Evolutionary conservation across 225 moss, liverwort and hornwort species (phyloP), one percentile per base, ranked within the genome.

Genomic region (Bryoerythrophyllum caledonicum): DNA sequence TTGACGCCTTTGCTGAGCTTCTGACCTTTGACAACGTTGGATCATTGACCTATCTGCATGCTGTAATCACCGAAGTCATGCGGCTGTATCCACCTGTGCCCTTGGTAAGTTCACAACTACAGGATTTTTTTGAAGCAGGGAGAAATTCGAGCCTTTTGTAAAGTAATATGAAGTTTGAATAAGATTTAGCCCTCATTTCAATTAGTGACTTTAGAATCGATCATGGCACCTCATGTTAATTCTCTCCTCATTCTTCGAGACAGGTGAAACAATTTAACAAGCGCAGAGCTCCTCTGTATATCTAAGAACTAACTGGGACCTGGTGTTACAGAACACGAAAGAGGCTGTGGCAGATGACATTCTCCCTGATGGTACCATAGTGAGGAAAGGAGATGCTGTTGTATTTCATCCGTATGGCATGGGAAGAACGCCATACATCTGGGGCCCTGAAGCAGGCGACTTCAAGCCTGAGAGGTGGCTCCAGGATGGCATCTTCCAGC

Each of bases 381-480:
- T 86, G 56, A 71, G 32, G 65, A 79, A 76, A 58, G 81, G 79
- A 4, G 76, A 71, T 4, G 24, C 62, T 10, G 71, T 86, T 4
- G 5, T 51, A 1, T 72, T 78, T 32, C 44, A 43, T 57, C 48
- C 62, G 14, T 86, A 86, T 1, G 70, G 28, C 17, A 86, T 85
- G 85, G 87, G 80, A 16, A 73, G 85, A 19, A 82, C 77, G 85
- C 72, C 72, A 6, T 80, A 77, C 2, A 0, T 85, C 0, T 88
- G 87, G 85, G 82, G 85, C 35, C 68, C 80, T 16, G 80, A 85
- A 60, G 87, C 87, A 2, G 56, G 25, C 2, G 52, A 80, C 6
- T 85, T 68, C 60, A 82, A 85, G 58, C 82, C 85, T 0, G 82
- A 82, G 48, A 77, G 85, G 60, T 88, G 85, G 87, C 65, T 82